phyloP scores from a whole-genome alignment of 148 eudicot species.

The Camellia japonica region DNA sequence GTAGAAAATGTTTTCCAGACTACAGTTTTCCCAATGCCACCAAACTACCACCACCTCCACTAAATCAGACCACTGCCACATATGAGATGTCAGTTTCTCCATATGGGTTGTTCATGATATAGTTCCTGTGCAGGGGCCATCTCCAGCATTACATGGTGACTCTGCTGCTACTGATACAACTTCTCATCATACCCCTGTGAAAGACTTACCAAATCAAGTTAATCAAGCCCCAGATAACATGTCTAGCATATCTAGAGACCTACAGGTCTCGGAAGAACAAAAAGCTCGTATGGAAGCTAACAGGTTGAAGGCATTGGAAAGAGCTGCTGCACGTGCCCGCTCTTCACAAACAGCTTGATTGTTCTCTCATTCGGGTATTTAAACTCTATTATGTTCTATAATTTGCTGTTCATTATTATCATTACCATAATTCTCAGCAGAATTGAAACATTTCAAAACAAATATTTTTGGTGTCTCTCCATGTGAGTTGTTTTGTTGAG shows the following conservation, averaged over 20 bases:
- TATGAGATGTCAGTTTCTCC: background rate
- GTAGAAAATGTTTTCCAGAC: too few relatives aligned
- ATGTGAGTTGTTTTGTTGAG: background rate
- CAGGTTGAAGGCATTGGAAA: constrained; percentile 57
- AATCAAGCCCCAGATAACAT: constrained; percentile 14
- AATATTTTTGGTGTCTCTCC: background rate
- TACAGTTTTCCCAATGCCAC: too few relatives aligned
- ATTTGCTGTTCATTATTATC: background rate
- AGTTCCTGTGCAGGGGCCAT: constrained; percentile 34
- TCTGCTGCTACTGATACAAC: constrained; percentile 18
- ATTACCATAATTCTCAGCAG: background rate
- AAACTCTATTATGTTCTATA: background rate
- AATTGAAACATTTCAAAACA: background rate
- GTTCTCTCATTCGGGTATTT: background rate
- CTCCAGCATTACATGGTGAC: constrained; percentile 19
- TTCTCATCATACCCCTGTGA: constrained; percentile 12
- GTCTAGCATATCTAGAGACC: constrained; percentile 16
- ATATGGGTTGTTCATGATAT: background rate
- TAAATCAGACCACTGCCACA: too few relatives aligned
- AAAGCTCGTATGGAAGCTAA: constrained; percentile 66
- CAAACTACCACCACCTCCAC: too few relatives aligned
- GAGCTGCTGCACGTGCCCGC: constrained; percentile 53
- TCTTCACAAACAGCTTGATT: constrained; percentile 34
- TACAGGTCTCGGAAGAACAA: constrained; percentile 50
- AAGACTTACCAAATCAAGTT: constrained; percentile 21